phyloP scores from a whole-genome alignment of 805 yeast genomes.

The Ogataea parapolymorpha region DNA sequence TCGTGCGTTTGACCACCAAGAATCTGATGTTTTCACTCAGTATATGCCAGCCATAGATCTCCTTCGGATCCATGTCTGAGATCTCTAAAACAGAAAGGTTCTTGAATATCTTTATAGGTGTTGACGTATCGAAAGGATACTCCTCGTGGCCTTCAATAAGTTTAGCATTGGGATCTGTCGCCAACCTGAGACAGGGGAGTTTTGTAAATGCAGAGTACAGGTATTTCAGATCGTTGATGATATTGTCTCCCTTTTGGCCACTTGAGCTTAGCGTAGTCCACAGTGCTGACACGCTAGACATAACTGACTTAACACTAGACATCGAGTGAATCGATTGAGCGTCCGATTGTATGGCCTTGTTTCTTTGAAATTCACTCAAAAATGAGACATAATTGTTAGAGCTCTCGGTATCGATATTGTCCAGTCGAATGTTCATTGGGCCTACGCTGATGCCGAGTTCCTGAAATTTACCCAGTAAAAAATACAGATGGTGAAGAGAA shows the following conservation, averaged over 20 bases:
- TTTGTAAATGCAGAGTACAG: conserved; percentile 62
- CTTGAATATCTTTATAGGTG: conserved; percentile 59
- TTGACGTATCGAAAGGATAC: conserved; percentile 68
- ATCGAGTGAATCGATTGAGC: conserved; percentile 54
- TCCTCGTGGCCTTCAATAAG: conserved; percentile 62
- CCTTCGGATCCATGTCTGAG: conserved; percentile 59
- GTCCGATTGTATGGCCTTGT: conserved; percentile 33
- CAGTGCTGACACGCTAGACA: conserved; percentile 43
- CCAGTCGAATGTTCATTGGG: conserved; percentile 57
- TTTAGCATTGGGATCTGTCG: conserved; percentile 57
- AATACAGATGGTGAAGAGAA: conserved; percentile 63
- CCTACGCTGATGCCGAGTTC: conserved; percentile 50
- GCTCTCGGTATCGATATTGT: conserved; percentile 51
- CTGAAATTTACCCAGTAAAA: conserved; percentile 55
- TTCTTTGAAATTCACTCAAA: conserved; percentile 50
- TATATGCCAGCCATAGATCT: conserved; percentile 62
- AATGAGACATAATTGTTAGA: conserved; percentile 52
- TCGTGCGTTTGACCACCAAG: conserved; percentile 50
- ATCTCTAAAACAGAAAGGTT: conserved; percentile 61
- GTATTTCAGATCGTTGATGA: conserved; percentile 45
- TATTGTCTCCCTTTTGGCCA: conserved; percentile 44
- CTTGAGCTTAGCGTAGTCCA: conserved; percentile 36
- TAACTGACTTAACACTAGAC: conserved; percentile 52
- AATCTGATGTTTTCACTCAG: conserved; percentile 53
- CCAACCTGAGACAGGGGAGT: conserved; percentile 58